These are phyloP conservation scores for Picea abies DNA, from an alignment of 83 land plant genomes.

Conservation along the genomic window DNA sequence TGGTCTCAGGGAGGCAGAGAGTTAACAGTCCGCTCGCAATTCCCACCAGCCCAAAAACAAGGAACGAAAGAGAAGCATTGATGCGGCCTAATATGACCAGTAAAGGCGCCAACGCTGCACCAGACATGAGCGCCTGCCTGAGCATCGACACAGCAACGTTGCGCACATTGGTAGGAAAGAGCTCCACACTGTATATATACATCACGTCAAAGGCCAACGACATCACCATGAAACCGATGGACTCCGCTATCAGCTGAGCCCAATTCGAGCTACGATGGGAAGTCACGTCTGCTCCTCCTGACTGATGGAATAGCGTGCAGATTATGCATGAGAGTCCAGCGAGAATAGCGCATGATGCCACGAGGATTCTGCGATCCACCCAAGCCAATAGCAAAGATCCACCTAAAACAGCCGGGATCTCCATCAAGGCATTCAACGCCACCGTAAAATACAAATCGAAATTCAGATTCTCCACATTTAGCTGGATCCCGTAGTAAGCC, in stretches of 20 bases:
- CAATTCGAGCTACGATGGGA: not conserved
- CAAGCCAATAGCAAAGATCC: constrained; percentile 30
- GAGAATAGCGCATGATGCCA: constrained; percentile 11
- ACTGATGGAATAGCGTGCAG: constrained; percentile 11
- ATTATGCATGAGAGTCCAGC: constrained; percentile 23
- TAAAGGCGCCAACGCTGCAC: constrained; percentile 46
- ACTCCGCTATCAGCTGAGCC: constrained; percentile 27
- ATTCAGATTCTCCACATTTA: constrained; percentile 44
- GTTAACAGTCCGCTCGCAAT: constrained; percentile 32
- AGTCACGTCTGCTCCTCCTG: constrained; percentile 2
- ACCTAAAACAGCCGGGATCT: constrained; percentile 41
- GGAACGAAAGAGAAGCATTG: constrained; percentile 37
- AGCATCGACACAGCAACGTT: constrained; percentile 53
- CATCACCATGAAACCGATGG: constrained; percentile 34
- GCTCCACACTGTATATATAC: constrained; percentile 55
- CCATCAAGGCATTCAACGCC: constrained; percentile 42
- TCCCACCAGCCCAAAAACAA: constrained; percentile 30
- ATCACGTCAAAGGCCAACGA: constrained; percentile 42
- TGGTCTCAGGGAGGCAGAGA: constrained; percentile 44
- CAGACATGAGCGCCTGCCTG: constrained; percentile 53
- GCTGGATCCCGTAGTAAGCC: constrained; percentile 52
- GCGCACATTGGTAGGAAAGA: constrained; percentile 57
- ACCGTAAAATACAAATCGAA: constrained; percentile 45
- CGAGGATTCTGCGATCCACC: constrained; percentile 25
- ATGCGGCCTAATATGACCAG: constrained; percentile 34